A percentile compares a stretch with the other conserved stretches of the same genome.
These are phyloP conservation scores for Mycena capillaripes DNA, from an alignment of 768 basidiomycete species.

Conservation along the genomic window DNA sequence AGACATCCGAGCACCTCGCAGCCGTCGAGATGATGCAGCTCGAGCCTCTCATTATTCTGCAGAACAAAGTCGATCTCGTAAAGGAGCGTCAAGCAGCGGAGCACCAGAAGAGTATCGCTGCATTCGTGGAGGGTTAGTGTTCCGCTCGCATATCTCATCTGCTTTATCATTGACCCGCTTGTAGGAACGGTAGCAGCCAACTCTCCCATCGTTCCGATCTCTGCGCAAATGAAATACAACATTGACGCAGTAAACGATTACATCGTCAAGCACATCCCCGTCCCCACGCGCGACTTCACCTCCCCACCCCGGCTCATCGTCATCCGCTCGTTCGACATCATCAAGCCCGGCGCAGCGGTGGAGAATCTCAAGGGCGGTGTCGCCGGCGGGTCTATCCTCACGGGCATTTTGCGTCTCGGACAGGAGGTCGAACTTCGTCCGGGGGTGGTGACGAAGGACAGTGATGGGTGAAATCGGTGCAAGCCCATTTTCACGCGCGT, in stretches of 20 bases:
- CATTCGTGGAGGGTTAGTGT: conserved; percentile 90
- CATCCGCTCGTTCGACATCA: conserved; percentile 99
- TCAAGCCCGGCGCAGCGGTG: conserved; percentile 97
- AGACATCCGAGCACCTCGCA: conserved; percentile 98
- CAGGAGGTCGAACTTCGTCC: conserved; percentile 97
- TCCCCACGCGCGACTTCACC: conserved; percentile 93
- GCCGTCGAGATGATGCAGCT: conserved; percentile 99
- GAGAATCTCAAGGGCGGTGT: conserved; percentile 98
- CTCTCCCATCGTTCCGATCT: conserved; percentile 99
- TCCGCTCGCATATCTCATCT: background rate
- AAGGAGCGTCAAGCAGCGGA: conserved; percentile 94
- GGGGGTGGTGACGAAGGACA: conserved; percentile 97
- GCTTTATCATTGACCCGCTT: conserved; percentile 10
- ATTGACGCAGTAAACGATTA: conserved; percentile 99
- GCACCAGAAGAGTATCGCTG: conserved; percentile 96
- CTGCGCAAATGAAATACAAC: conserved; percentile 98
- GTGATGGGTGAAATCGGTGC: conserved; percentile 84
- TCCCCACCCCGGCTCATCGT: conserved; percentile 95
- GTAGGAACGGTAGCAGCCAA: conserved; percentile 93
- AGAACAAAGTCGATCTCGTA: conserved; percentile 99
- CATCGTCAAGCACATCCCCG: conserved; percentile 96
- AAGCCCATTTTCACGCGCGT: conserved; percentile 94
- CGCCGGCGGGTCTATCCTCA: conserved; percentile 95
- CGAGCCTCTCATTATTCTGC: conserved; percentile 96
- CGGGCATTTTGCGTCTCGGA: conserved; percentile 90